These are phyloP conservation scores for Huiozyma sinensis DNA, from an alignment of 805 yeast species.

Conservation along the genomic window DNA sequence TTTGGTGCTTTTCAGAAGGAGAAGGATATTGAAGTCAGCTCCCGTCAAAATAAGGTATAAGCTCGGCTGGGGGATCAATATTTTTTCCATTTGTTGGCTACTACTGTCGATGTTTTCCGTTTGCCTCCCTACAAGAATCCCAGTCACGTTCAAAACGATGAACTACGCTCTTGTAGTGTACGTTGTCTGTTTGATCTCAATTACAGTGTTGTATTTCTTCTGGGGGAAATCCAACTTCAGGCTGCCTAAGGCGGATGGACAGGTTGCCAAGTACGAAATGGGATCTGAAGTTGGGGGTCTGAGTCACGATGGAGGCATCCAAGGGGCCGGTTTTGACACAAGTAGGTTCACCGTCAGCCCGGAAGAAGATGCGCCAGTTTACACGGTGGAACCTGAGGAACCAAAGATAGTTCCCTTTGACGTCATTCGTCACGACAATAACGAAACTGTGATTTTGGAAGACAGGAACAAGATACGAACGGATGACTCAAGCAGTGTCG, in stretches of 20 bases:
- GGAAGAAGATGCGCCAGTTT: no score
- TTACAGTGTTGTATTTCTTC: slow-evolving; percentile 39
- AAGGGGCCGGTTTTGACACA: no score
- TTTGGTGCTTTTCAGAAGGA: slow-evolving; percentile 46
- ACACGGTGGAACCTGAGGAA: no score
- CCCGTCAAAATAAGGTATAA: slow-evolving; percentile 49
- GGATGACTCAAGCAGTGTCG: no score
- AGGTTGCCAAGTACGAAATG: no score
- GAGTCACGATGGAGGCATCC: no score
- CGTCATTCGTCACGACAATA: no score
- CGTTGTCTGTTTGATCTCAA: slow-evolving; percentile 33
- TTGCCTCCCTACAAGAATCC: slow-evolving; percentile 62
- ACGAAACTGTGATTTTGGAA: no score
- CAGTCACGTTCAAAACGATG: slow-evolving; percentile 34
- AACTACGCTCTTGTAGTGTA: slow-evolving; percentile 56
- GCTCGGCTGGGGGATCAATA: slow-evolving; percentile 55
- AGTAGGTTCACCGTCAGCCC: no score
- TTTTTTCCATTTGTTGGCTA: slow-evolving; percentile 51
- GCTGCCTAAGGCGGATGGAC: slow-evolving; percentile 36
- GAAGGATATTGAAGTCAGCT: slow-evolving; percentile 55
- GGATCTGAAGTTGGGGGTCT: no score
- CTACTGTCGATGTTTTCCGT: slow-evolving; percentile 45
- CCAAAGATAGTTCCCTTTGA: no score
- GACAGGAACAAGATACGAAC: no score
- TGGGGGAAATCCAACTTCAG: slow-evolving; percentile 58